Percentiles rank a stretch among this genome's conserved stretches.
Evolutionary conservation across 2,329 filamentous ascomycete genomes (phyloP).

Genomic region (Zymoseptoria tritici): DNA sequence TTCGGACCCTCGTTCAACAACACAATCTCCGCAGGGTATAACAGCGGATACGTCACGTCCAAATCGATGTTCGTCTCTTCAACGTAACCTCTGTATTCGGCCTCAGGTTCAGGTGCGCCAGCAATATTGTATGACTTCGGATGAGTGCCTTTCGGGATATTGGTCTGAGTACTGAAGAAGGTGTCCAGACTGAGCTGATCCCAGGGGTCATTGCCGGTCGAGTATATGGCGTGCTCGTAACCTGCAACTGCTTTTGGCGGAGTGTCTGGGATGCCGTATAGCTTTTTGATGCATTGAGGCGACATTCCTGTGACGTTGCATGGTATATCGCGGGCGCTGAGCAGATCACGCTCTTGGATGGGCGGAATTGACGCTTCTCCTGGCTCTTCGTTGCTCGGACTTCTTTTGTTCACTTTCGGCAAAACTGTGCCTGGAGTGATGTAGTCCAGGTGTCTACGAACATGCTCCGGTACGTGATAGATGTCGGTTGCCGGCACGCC

Average conservation of each 20-base stretch:
- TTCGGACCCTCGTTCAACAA: neutral
- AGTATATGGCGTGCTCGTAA: conserved; percentile 1
- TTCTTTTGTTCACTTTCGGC: conserved; percentile 15
- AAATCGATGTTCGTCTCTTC: neutral
- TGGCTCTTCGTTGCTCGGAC: conserved; percentile 6
- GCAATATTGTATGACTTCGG: conserved; percentile 20
- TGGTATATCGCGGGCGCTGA: neutral
- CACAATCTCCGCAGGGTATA: neutral
- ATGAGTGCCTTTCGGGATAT: neutral
- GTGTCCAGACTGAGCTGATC: neutral
- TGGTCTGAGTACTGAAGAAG: neutral
- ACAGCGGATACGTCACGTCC: neutral
- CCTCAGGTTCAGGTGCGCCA: conserved; percentile 34
- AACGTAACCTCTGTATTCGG: neutral
- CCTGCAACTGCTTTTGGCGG: conserved; percentile 7
- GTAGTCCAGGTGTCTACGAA: conserved; percentile 48
- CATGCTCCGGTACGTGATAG: conserved; percentile 43
- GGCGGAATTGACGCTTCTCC: conserved; percentile 16
- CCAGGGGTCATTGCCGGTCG: neutral
- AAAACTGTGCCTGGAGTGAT: conserved; percentile 51
- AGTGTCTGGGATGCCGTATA: conserved; percentile 2
- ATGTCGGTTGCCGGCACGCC: conserved; percentile 34
- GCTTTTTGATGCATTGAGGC: conserved; percentile 2
- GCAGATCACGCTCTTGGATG: conserved; percentile 12
- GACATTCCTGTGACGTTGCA: neutral